Conservation (phyloP, 176 grass and related monocot genomes). For the Puya raimondii region DNA sequence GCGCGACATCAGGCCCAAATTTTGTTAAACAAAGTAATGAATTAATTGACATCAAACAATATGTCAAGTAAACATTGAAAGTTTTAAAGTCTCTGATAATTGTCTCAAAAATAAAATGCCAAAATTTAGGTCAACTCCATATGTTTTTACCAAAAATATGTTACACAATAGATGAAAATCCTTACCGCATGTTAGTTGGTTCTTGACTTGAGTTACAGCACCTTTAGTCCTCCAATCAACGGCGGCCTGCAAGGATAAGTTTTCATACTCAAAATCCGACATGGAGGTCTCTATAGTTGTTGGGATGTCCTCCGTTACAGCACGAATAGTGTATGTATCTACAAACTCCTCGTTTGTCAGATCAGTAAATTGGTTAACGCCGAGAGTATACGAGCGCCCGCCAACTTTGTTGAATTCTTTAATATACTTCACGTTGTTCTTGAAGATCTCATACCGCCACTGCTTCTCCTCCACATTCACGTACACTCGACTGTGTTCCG, state of each 20-base stretch:
- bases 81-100: too few relatives aligned
- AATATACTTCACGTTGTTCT: not conserved
- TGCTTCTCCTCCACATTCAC: not conserved
- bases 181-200: not conserved
- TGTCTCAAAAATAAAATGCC: too few relatives aligned
- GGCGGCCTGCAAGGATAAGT: not conserved
- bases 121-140: too few relatives aligned
- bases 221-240: not conserved
- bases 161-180: too few relatives aligned
- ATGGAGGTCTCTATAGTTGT: not conserved
- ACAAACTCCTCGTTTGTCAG: constrained; percentile 11
- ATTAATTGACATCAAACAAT: too few relatives aligned
- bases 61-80: too few relatives aligned
- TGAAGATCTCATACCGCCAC: constrained; percentile 11
- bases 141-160: too few relatives aligned
- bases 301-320: not conserved
- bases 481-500: not conserved
- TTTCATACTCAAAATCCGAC: not conserved
- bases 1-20: too few relatives aligned
- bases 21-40: too few relatives aligned
- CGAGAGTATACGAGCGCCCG: not conserved
- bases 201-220: not conserved
- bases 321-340: not conserved
- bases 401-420: not conserved
- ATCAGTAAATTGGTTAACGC: constrained; percentile 8